phyloP scores from a whole-genome alignment of 108 stramenopile genomes.

The Cyclotella choctawhatcheeana region DNA sequence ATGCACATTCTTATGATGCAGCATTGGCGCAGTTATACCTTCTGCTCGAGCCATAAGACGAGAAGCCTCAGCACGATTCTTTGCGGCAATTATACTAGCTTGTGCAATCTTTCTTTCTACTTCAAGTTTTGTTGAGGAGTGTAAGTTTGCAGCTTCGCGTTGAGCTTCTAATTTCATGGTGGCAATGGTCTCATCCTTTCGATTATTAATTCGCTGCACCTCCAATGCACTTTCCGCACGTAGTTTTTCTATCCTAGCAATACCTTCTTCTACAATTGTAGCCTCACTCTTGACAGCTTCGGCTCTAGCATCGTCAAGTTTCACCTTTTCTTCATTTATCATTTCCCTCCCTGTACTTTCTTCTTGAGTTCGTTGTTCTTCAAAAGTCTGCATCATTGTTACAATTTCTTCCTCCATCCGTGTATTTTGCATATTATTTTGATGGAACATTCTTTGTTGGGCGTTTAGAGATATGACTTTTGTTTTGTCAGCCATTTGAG shows the following conservation, averaged over 20 bases:
- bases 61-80: constrained; percentile 28
- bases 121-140: constrained; percentile 33
- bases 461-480: constrained; percentile 49
- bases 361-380: constrained; percentile 22
- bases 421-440: constrained; percentile 55
- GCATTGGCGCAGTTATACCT: constrained; percentile 26
- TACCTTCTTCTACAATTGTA: constrained; percentile 28
- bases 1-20: constrained; percentile 30
- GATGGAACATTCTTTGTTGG: constrained; percentile 58
- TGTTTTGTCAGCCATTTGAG: constrained; percentile 59
- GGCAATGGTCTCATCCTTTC: constrained; percentile 29
- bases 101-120: constrained; percentile 23
- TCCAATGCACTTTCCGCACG: constrained; percentile 27
- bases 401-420: constrained; percentile 32
- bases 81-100: constrained; percentile 11
- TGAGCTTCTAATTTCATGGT: constrained; percentile 22
- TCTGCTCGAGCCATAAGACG: constrained; percentile 25
- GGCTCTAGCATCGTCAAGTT: constrained; percentile 32
- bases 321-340: constrained; percentile 33
- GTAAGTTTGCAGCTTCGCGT: constrained; percentile 24
- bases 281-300: constrained; percentile 19
- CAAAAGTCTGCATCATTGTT: constrained; percentile 37
- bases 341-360: constrained; percentile 14
- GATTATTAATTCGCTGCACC: constrained; percentile 25
- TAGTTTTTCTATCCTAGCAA: constrained; percentile 19